These are phyloP conservation scores for Aspergillus uvarum DNA, from an alignment of 2,329 filamentous ascomycete genomes.

Conservation along the genomic window DNA sequence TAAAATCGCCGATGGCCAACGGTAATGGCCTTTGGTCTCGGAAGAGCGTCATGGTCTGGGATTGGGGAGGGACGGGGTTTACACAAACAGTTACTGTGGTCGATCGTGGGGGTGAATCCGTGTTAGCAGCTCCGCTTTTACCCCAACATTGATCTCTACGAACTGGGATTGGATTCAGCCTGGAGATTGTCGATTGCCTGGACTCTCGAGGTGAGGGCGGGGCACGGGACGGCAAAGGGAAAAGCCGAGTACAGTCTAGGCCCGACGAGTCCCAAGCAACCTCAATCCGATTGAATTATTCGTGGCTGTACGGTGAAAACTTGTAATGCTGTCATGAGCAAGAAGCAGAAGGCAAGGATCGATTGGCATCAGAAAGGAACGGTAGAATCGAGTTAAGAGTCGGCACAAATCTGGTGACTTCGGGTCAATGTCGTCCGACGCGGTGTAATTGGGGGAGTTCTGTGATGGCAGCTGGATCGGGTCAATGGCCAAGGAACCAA, in stretches of 20 bases:
- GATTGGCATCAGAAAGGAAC: no score
- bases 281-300: not conserved
- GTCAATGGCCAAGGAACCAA: not conserved
- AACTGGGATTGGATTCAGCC: not conserved
- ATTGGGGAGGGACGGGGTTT: not conserved
- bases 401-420: no score
- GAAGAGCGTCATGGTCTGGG: not conserved
- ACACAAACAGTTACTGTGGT: not conserved
- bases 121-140: constrained; percentile 3
- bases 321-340: not conserved
- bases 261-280: not conserved
- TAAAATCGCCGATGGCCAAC: not conserved
- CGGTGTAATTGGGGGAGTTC: not conserved
- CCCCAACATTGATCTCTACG: constrained; percentile 1
- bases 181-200: not conserved
- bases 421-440: no score
- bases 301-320: not conserved
- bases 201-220: not conserved
- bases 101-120: not conserved
- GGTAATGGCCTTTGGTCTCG: not conserved
- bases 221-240: not conserved
- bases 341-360: no score
- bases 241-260: not conserved
- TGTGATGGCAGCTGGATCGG: not conserved
- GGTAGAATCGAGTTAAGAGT: no score